These are phyloP conservation scores for Cinnamomum micranthum DNA, from an alignment of 164 flowering plant genomes.

Conservation along the genomic window DNA sequence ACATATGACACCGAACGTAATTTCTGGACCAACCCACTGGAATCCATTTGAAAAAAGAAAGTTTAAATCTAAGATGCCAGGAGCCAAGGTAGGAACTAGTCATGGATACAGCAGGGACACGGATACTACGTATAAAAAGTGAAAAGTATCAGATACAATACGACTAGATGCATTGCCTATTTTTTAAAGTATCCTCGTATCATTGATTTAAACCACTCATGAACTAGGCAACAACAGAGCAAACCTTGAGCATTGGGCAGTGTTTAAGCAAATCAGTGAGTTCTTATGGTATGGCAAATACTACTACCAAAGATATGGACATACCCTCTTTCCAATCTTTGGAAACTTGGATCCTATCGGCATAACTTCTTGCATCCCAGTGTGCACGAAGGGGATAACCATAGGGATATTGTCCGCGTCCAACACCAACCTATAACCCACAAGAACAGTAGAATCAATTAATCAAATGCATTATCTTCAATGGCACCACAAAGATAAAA, in stretches of 20 bases:
- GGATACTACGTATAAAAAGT: too few species aligned
- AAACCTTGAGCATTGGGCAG: too few species aligned
- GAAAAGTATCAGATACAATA: too few species aligned
- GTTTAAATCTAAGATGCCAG: not conserved
- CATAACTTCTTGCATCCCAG: constrained; percentile 96
- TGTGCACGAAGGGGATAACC: constrained; percentile 88
- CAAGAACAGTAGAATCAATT: not conserved
- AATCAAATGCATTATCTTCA: not conserved
- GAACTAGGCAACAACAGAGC: too few species aligned
- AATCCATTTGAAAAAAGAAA: not conserved
- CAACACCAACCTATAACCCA: constrained; percentile 57
- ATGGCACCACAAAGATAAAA: not conserved
- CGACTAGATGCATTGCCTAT: too few species aligned
- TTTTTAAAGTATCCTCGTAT: too few species aligned
- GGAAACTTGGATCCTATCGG: constrained; percentile 87
- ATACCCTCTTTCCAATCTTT: constrained; percentile 81
- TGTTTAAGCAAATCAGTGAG: too few species aligned
- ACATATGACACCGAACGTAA: not conserved
- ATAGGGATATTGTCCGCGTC: constrained; percentile 73
- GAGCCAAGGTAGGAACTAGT: not conserved
- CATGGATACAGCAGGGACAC: too few species aligned
- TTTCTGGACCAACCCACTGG: too few species aligned
- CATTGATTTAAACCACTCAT: not conserved
- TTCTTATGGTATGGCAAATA: too few species aligned
- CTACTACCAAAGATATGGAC: constrained; percentile 1